Base-by-base conservation (phyloP, 306 rosid species). In the Sophora flavescens region DNA sequence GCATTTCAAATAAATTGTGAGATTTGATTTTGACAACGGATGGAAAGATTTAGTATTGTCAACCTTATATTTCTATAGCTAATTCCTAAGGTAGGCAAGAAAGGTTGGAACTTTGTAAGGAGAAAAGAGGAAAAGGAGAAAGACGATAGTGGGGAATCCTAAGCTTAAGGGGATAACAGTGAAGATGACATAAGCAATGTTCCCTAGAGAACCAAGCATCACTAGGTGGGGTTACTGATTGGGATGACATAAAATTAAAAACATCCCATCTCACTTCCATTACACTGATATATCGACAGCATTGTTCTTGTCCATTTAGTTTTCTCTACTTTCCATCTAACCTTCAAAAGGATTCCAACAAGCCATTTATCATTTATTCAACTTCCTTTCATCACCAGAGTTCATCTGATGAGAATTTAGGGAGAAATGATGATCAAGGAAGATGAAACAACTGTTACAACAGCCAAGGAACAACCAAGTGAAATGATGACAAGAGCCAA, bases 71-170 rank as follows among this genome's bases (percentile, higher is more conserved):
- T 80, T 82, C 68, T 75, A 70, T 76, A 3, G 86, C 81, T 80
- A 75, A 75, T 82, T 87, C 86, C 72, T 70, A 70, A 82, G 68
- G 74, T 78, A 68, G 77, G 77, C 83, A 66, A 77, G 58, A 73
- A 88, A 88, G 79, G 80, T 58, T 80, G 63, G 81, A 51, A 79
- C 78, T 77, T 60, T 66, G 36, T 77, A 47, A 84, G 83, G 82
- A 72, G 56, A 82, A 68, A 76, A 84, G 52, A 63, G 73, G 76
- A 64, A 78, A 85, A 48, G 74, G 26, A 63, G 45, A 56, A 77
- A 77, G 64, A 84, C 80, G 84, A 22, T 81, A 90, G 92, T 92
- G 96, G 95, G 90, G 98, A 95, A 95, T 95, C 96, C 88, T 62
- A 77, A 87, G 85, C 89, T 76, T 88, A 76, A 30, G 76, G 64